phyloP scores from a whole-genome alignment of 2,329 filamentous ascomycete species.

The Domatiomyces globalis region DNA sequence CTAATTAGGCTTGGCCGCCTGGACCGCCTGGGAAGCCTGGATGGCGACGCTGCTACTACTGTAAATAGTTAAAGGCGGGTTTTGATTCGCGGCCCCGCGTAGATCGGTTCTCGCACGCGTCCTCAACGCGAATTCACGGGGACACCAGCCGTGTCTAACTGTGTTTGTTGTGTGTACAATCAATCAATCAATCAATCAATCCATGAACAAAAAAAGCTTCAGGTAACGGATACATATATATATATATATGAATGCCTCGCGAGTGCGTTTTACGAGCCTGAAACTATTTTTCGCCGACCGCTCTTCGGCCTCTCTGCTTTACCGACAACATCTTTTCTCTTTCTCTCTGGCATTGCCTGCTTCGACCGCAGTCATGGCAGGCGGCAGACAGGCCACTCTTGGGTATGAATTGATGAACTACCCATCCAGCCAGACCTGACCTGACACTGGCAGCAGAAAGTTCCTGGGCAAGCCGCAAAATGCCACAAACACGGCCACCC shows the following conservation, averaged over 20 bases:
- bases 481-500: conserved; percentile 23
- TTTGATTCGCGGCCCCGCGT: neutral
- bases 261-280: neutral
- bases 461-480: conserved; percentile 72
- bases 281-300: neutral
- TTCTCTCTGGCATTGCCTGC: neutral
- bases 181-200: no score
- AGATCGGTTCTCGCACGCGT: neutral
- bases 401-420: conserved; percentile 59
- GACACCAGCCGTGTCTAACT: neutral
- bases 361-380: conserved; percentile 9
- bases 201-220: neutral
- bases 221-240: neutral
- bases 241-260: neutral
- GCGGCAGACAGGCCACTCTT: conserved; percentile 60
- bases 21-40: no score
- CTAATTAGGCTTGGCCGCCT: no score
- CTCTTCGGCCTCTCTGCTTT: neutral
- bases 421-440: conserved; percentile 5
- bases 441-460: conserved; percentile 44
- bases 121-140: neutral
- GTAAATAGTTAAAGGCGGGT: neutral
- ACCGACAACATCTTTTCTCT: neutral
- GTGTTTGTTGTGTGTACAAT: no score
- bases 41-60: no score